Base-by-base conservation (phyloP, 257 asterid genomes). In the Forsythia suspensa region DNA sequence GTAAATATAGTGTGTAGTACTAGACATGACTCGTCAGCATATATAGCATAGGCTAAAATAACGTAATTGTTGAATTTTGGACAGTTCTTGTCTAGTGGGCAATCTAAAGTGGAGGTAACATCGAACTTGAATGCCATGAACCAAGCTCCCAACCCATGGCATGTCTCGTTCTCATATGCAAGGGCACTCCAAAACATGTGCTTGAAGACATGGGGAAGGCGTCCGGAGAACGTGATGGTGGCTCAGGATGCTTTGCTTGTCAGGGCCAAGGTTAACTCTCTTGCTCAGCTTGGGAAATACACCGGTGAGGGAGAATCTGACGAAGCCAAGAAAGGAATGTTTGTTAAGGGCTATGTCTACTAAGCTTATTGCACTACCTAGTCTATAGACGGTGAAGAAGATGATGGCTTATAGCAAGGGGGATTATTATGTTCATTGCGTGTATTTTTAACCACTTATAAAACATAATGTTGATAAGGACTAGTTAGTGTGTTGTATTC, bases 261-360 rank as follows among this genome's bases (percentile, higher is more conserved):
- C 20, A 48, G 85, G 0, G 80, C 77, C 20, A 78, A 82, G 77
- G 80, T 80, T 37, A 78, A 82, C 71, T 78, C 85, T 34, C 46
- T 82, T 63, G 80, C 82, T 74, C 82, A 82, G 38, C 85, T 78
- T 2, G 77, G 85, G n/a, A 89, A 87, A 69, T 87, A 89, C 88
- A 83, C 89, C 0, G 90, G 88, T 0, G 91, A 87, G 77, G 85
- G 82, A 4, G 85, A 82, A 36, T 77, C 85, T 3, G 82, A 73
- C 0, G 80, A 82, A 42, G 82, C 80, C 70, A 77, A 77, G 73
- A 29, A 77, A 46, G 85, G 85, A 48, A 77, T 81, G 82, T 81
- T 77, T 5, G 79, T 81, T 0, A 81, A 81, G 38, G 81, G 79
- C 67, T 77, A 81, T 43, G 81, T 76, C 16, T 80, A 76, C 70